phyloP scores from a whole-genome alignment of 1,284 basidiomycete genomes.

The Apiotrichum mycotoxinovorans region DNA sequence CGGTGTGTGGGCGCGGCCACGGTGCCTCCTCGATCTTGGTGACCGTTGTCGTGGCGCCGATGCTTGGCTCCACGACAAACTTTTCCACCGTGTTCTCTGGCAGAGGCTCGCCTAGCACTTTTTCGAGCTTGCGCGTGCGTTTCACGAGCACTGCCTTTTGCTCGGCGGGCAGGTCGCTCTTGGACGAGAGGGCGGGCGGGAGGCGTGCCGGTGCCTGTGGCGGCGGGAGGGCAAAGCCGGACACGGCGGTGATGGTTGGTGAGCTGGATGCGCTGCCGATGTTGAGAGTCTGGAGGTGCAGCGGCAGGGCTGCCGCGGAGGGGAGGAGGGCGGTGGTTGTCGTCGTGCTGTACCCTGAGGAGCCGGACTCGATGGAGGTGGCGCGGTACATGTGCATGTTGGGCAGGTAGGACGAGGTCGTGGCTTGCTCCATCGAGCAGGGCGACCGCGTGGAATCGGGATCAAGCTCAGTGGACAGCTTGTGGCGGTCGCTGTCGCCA shows the following conservation, averaged over 20 bases:
- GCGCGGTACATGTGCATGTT: background rate
- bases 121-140: conserved; percentile 70
- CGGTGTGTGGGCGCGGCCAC: conserved; percentile 20
- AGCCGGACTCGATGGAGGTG: background rate
- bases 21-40: conserved; percentile 17
- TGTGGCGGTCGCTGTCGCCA: background rate
- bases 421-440: too few relatives aligned
- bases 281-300: too few relatives aligned
- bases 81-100: conserved; percentile 28
- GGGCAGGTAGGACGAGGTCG: background rate
- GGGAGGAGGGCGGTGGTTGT: background rate
- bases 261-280: conserved; percentile 8
- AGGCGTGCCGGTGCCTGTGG: conserved; percentile 1
- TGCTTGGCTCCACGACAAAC: conserved; percentile 32
- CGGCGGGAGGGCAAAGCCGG: conserved; percentile 18
- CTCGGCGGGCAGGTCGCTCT: conserved; percentile 62
- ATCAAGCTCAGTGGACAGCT: conserved; percentile 1
- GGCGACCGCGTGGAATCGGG: too few relatives aligned
- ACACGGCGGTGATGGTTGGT: background rate
- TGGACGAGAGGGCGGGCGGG: conserved; percentile 52
- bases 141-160: conserved; percentile 68
- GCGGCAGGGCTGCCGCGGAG: too few relatives aligned
- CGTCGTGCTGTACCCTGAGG: background rate
- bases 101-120: conserved; percentile 61
- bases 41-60: conserved; percentile 13